Base-by-base conservation (phyloP, 345 rosid genomes). In the Alliaria petiolata region DNA sequence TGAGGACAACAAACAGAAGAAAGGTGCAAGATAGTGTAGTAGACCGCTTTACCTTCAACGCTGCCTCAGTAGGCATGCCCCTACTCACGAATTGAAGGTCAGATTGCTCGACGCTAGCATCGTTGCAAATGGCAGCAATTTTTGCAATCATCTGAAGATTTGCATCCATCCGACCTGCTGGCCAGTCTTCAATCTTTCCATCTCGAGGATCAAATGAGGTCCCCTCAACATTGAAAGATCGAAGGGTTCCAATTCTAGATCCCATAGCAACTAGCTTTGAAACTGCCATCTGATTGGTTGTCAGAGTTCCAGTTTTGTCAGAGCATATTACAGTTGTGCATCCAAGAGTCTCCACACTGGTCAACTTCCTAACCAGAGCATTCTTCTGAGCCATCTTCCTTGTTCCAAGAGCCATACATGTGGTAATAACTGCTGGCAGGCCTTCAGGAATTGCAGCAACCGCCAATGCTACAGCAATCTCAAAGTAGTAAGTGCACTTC, bases 381-480 rank as follows among this genome's bases (percentile, higher is more conserved):
- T 89, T 89, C 86, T 92, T 92, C 72, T 88, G 97, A 42, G 98
- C 98, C 98, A 93, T 93, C 83, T 93, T 93, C 71, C 96, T 76
- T 0, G 98, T 93, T 25, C 98, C 98, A 17, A 91, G 88, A 20
- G 98, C 97, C 81, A 93, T 81, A 69, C 96, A 93, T 26, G 98
- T 91, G 36, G 98, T 93, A 45, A 93, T 93, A 68, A 91, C 98
- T 20, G 98, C 98, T 3, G 98, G 98, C 47, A 91, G 69, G 67
- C 98, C 98, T 80, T 93, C 97, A 9, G 98, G 98, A 71, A 93
- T 93, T 3, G 98, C 98, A 74, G 98, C 98, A 50, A 93, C 98
- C 0, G 96, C 97, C 79, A 91, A 76, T 19, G 98, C 97, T 26
- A 93, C 97, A 36, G 98, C 98, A 66, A 93, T 93, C 81, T 93